phyloP scores from a whole-genome alignment of 2,329 filamentous ascomycete genomes.

The Aspergillus hiratsukae region DNA sequence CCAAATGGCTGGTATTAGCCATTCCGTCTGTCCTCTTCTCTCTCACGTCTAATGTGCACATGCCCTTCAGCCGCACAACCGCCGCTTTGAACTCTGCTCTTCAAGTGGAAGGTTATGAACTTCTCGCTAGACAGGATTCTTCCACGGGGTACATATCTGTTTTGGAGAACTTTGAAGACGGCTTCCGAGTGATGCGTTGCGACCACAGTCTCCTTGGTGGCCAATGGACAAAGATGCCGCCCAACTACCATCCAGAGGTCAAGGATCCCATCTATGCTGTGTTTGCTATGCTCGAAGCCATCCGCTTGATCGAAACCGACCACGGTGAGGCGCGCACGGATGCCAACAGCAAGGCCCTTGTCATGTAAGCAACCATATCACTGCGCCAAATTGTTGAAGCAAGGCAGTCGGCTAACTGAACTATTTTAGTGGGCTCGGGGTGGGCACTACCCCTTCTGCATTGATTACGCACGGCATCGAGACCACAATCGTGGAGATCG shows the following conservation, averaged over 20 bases:
- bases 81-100: constrained; percentile 63
- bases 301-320: constrained; percentile 68
- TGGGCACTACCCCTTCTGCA: constrained; percentile 85
- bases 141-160: constrained; percentile 90
- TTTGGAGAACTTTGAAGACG: constrained; percentile 65
- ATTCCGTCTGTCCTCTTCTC: constrained; percentile 65
- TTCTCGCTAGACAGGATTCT: constrained; percentile 80
- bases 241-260: constrained; percentile 52
- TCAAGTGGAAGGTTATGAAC: constrained; percentile 60
- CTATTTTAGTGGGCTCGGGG: constrained; percentile 68
- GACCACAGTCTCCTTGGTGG: constrained; percentile 93
- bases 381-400: not conserved
- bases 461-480: constrained; percentile 82
- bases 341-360: constrained; percentile 69
- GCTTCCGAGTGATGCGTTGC: constrained; percentile 80
- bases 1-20: constrained; percentile 61
- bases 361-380: constrained; percentile 60
- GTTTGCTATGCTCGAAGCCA: constrained; percentile 92
- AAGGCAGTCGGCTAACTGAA: constrained; percentile 12
- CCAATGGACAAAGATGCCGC: constrained; percentile 65
- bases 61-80: constrained; percentile 58
- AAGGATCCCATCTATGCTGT: constrained; percentile 90
- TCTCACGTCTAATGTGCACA: constrained; percentile 67
- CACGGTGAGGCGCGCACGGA: constrained; percentile 45
- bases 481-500: constrained; percentile 92